Conservation (phyloP, 192 early-diverging fungal species). For the Umbelopsis sp. region DNA sequence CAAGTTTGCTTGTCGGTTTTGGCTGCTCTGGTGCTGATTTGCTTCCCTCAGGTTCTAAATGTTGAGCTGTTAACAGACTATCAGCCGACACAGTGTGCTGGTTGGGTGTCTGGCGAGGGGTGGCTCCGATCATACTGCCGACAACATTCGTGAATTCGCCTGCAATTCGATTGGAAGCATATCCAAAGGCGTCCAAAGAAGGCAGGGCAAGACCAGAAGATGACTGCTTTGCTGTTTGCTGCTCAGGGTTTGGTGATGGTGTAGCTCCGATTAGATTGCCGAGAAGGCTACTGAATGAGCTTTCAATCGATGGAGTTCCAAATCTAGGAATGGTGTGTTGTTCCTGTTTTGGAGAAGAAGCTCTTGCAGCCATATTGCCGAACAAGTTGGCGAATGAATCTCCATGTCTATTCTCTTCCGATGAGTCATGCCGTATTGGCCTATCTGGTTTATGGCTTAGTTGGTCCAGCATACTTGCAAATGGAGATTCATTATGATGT, state of each 20-base stretch:
- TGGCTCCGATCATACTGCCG: constrained; percentile 4
- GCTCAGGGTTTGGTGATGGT: not conserved
- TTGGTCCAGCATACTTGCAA: not conserved
- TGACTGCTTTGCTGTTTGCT: not conserved
- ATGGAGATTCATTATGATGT: not conserved
- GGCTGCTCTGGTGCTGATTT: not conserved
- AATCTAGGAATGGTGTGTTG: not conserved
- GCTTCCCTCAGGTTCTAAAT: not conserved
- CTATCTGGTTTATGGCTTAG: not conserved
- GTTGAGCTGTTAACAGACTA: not conserved
- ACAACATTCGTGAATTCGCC: constrained; percentile 7
- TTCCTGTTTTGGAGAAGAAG: not conserved
- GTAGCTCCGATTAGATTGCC: not conserved
- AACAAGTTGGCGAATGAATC: constrained; percentile 5
- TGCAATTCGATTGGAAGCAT: constrained; percentile 13
- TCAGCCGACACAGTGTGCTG: not conserved
- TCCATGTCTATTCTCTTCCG: not conserved
- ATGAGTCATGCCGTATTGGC: not conserved
- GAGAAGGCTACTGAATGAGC: not conserved
- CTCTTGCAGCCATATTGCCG: not conserved
- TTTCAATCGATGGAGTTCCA: not conserved
- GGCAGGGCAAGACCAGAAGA: not conserved
- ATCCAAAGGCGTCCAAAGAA: not conserved
- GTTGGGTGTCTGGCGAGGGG: not conserved
- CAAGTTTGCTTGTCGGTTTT: not conserved